Percentiles rank a stretch among this genome's conserved stretches.
phyloP scores from a whole-genome alignment of 169 alveolate species.

The Pseudocohnilembus persalinus region DNA sequence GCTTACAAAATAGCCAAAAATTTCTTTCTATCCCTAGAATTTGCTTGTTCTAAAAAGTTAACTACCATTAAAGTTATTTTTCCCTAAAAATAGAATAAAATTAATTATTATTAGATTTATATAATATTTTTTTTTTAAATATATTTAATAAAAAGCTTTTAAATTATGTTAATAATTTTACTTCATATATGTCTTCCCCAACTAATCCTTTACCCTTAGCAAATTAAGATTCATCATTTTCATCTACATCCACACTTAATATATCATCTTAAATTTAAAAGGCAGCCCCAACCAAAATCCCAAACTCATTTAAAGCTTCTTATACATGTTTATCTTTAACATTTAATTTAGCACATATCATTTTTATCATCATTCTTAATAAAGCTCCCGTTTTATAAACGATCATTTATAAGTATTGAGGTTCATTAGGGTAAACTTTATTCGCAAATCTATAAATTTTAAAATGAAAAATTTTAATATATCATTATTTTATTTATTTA shows the following conservation, averaged over 20 bases:
- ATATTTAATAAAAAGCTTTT: too few species aligned
- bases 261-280: conserved; percentile 75
- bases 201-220: conserved; percentile 39
- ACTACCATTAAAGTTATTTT: background rate
- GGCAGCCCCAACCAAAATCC: conserved; percentile 50
- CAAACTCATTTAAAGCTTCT: conserved; percentile 11
- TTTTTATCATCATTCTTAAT: conserved; percentile 40
- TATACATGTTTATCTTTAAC: background rate
- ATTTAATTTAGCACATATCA: conserved; percentile 15
- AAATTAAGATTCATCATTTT: conserved; percentile 29
- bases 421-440: conserved; percentile 49
- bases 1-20: background rate
- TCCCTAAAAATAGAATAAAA: background rate
- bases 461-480: too few species aligned
- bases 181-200: conserved; percentile 76
- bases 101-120: too few species aligned
- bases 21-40: background rate
- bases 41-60: background rate
- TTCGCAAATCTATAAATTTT: too few species aligned
- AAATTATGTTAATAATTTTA: too few species aligned
- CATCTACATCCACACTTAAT: conserved; percentile 47
- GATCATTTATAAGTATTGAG: conserved; percentile 58
- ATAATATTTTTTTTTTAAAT: too few species aligned
- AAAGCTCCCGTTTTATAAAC: conserved; percentile 60
- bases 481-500: background rate